Evolutionary conservation across 129 eudicot genomes (phyloP), one percentile per base, ranked within the genome.

Genomic region (Tagetes erecta): DNA sequence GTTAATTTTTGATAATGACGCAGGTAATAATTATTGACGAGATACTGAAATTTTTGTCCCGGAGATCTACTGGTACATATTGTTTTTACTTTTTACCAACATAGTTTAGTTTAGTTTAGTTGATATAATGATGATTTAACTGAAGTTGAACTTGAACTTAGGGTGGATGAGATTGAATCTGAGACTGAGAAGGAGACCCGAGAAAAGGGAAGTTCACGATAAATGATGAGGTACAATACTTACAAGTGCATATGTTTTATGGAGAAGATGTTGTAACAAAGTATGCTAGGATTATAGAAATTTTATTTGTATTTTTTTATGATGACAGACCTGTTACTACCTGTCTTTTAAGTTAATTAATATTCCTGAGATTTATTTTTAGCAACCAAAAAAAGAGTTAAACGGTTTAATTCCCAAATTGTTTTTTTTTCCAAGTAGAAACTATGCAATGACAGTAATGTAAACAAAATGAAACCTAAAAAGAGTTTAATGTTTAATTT

Each of bases 21-120:
- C 73, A 95, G 99, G 99, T 95, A 45, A 95, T 95, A 47, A 76
- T 95, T 67, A 95, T 95, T 37, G 99, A 95, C 60, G 99, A 95
- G 90, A 81, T 95, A 74, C 82, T 95, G 85, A 95, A 95, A 82
- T 85, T 88, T 83, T 80, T 95, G 73, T 95, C 99, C 27, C 79
- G 99, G 72, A 83, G 81, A 0, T 67, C 87, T 12, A 88, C 92
- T 83, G 88, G 83, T 79, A 79, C 14, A 78, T 65, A 42, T 20
- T 47, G 9, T 44, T 7, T 20, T 20, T 20, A 20, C 27, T 20
- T 20, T 20, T 20, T 20, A 20, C 27, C 20, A 7, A 14, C 9
- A 31, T 58, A 31, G 8, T 31, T 33, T 35, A 8, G 35, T 36
- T 31, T 44, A 8, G 33, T 33, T 42, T 27, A 33, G 39, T n/a